Base-by-base conservation (phyloP, 208 protist species). In the Phytomonas francai region DNA sequence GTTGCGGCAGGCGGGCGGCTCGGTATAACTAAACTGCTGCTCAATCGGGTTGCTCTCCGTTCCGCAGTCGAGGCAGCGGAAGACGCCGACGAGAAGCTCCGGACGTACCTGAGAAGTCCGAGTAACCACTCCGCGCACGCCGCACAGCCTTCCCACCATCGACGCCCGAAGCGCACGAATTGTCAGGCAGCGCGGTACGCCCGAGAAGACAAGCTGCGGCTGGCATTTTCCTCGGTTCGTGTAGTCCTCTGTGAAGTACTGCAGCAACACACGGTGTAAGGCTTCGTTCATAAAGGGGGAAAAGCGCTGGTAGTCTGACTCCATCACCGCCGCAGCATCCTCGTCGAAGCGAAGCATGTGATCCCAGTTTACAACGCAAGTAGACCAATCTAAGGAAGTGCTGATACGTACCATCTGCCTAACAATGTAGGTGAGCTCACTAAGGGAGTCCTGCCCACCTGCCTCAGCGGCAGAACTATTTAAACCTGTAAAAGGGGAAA, bases 21-120 rank as follows among this genome's bases (percentile, higher is more conserved):
- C 97, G 7, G 98, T 99, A 89, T 99, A 99, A 72, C 97, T 92
- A 80, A 99, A 99, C 77, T 99, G 95, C 87, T 99, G 99, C 56
- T 77, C 73, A 0, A 99, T 84, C 22, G 88, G 81, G 16, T 78
- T 25, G 28, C 87, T 97, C 71, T 92, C 74, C 5, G 86, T 93
- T 6, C 85, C 77, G 79, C 98, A 99, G 71, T 99, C 96, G 61
- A 79, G 73, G 87, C 99, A 99, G 51, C 76, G 72, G 73, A 99
- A 99, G 7, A 93, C 88, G 29, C 95, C 98, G 12, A 94, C 77
- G 14, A 99, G 63, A 6, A 99, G 85, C 81, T 99, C 98, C 7
- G 99, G 99, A 12, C 98, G 83, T 16, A 99, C 96, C 77, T 99
- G 98, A 22, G 97, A 97, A 2, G 98, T 99, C 39, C 99, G 91